Percentiles rank a stretch among this genome's conserved stretches.
Evolutionary conservation across 116 monocot genomes (phyloP).

Genomic region (Papilionanthe hybrid): DNA sequence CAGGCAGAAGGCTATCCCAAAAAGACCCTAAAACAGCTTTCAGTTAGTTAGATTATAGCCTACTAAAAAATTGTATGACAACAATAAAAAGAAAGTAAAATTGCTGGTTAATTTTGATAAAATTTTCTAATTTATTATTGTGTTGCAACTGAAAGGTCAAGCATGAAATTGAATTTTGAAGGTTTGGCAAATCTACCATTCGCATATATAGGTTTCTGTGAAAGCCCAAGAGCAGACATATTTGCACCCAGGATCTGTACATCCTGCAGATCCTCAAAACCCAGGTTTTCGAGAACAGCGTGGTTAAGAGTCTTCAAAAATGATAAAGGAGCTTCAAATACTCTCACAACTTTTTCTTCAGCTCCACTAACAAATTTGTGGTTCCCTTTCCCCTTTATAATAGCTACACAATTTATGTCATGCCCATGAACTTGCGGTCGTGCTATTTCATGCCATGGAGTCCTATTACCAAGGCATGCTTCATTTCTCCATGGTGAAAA

Average conservation of each 20-base stretch:
- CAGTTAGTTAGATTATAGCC: background rate
- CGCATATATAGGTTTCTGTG: slow-evolving; percentile 89
- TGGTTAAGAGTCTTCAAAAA: slow-evolving; percentile 83
- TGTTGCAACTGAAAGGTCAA: background rate
- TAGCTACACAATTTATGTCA: slow-evolving; percentile 85
- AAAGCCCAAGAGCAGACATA: slow-evolving; percentile 97
- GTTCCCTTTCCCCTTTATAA: slow-evolving; percentile 77
- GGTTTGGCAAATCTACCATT: slow-evolving; percentile 34
- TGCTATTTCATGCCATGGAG: slow-evolving; percentile 89
- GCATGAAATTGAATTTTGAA: background rate
- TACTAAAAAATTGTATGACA: background rate
- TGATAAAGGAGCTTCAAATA: slow-evolving; percentile 94
- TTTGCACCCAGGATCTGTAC: slow-evolving; percentile 91
- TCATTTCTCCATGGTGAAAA: slow-evolving; percentile 78
- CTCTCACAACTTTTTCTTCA: slow-evolving; percentile 96
- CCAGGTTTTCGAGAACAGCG: slow-evolving; percentile 31
- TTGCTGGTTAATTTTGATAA: background rate
- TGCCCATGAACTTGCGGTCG: slow-evolving; percentile 99
- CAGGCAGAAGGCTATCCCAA: too few species aligned
- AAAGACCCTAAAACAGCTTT: background rate
- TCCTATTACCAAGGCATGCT: slow-evolving; percentile 13
- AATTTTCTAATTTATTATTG: background rate
- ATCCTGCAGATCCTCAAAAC: slow-evolving; percentile 43
- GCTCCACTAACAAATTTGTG: slow-evolving; percentile 95
- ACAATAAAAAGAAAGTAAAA: background rate